A percentile compares a stretch with the other conserved stretches of the same genome.
Conservation (phyloP, 768 basidiomycete species). For the Auricularia sp. region DNA sequence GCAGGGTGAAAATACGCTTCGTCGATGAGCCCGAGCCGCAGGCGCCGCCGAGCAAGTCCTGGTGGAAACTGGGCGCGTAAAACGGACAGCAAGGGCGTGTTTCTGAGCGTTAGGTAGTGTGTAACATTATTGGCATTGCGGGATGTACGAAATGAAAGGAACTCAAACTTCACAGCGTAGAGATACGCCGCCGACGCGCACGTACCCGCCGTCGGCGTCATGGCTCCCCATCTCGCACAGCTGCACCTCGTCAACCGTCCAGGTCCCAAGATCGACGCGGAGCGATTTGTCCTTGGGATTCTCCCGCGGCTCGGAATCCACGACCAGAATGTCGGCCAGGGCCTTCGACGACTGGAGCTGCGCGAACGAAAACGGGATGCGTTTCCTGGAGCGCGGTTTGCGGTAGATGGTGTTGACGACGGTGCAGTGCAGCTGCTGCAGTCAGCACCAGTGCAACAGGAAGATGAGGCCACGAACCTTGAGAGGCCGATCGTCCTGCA, state of each 20-base stretch:
- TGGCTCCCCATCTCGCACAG: slow-evolving; percentile 65
- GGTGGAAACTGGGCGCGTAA: no score
- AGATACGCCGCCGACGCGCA: slow-evolving; percentile 20
- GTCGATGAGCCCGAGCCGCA: neutral
- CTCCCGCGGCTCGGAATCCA: neutral
- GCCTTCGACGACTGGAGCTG: slow-evolving; percentile 24
- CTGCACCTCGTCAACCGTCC: slow-evolving; percentile 45
- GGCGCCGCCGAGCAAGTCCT: neutral
- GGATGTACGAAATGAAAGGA: no score
- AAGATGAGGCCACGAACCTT: slow-evolving; percentile 18
- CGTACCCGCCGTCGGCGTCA: slow-evolving; percentile 52
- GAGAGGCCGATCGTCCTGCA: slow-evolving; percentile 24
- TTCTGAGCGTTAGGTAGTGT: no score
- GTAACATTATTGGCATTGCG: no score
- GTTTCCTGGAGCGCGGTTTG: slow-evolving; percentile 15
- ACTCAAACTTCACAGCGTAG: neutral
- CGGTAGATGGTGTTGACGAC: slow-evolving; percentile 28
- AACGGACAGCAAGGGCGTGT: no score
- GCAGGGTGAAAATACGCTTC: neutral
- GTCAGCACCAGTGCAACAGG: neutral
- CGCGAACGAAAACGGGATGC: slow-evolving; percentile 34
- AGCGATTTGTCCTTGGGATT: slow-evolving; percentile 5
- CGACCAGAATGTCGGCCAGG: slow-evolving; percentile 5
- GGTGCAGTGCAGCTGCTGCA: slow-evolving; percentile 26
- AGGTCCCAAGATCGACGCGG: slow-evolving; percentile 40